A percentile compares a stretch with the other conserved stretches of the same genome.
These are phyloP conservation scores for Exophiala xenobiotica DNA, from an alignment of 2,329 filamentous ascomycete species.

Conservation along the genomic window DNA sequence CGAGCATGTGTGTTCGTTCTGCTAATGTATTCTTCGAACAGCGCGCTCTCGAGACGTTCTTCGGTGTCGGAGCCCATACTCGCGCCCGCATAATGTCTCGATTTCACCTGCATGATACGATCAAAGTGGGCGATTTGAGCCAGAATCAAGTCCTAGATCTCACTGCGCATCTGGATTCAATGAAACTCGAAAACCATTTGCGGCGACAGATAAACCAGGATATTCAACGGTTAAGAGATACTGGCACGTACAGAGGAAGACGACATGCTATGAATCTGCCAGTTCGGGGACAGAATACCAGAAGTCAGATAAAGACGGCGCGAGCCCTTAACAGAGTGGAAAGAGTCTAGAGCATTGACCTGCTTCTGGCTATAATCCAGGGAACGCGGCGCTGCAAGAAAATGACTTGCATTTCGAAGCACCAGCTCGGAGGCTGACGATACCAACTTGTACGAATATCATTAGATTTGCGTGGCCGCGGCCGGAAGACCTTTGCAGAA, in stretches of 20 bases:
- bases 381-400: no score
- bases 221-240: slow-evolving; percentile 81
- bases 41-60: slow-evolving; percentile 73
- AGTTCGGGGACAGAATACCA: slow-evolving; percentile 84
- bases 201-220: slow-evolving; percentile 76
- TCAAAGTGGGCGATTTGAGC: slow-evolving; percentile 71
- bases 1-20: slow-evolving; percentile 10
- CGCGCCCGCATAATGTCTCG: slow-evolving; percentile 79
- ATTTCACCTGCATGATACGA: slow-evolving; percentile 80
- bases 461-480: no score
- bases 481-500: no score
- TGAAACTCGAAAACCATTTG: slow-evolving; percentile 93
- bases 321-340: slow-evolving; percentile 60
- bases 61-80: slow-evolving; percentile 71
- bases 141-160: slow-evolving; percentile 77
- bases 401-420: no score
- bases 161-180: slow-evolving; percentile 78
- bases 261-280: slow-evolving; percentile 91
- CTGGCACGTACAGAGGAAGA: slow-evolving; percentile 83
- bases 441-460: no score
- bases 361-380: no score
- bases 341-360: slow-evolving; percentile 42
- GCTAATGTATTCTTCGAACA: slow-evolving; percentile 29
- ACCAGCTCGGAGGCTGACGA: no score
- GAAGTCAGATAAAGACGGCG: slow-evolving; percentile 67